Base-by-base conservation (phyloP, 2,329 filamentous ascomycete genomes). In the Penicillium sp. region DNA sequence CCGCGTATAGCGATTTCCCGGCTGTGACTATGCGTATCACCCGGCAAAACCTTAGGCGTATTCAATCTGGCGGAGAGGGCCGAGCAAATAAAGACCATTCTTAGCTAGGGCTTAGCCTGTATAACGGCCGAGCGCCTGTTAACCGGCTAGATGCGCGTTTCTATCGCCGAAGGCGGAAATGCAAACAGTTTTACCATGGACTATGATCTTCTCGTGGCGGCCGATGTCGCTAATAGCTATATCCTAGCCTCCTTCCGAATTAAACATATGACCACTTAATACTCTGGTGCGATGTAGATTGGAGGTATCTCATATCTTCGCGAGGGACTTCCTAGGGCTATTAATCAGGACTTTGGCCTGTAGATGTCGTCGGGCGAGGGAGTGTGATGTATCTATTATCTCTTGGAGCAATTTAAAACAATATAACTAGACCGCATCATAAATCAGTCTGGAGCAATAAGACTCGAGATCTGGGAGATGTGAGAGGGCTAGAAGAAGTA, bases 171-270 rank as follows among this genome's bases (percentile, higher is more conserved):
- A 14, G 77, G 78, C 17, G 45, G 52, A 14, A 37, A n/a, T n/a
- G 22, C 20, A 25, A 20, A 35, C 39, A 37, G 28, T 28, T 34
- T 80, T 55, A 61, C 69, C 4, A 55, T 66, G 22, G 70, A 77
- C 17, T 60, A 68, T 15, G 79, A 82, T 59, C 15, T 83, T 0
- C 71, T 83, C 7, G 69, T 83, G 37, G 79, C 74, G 0, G 79
- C 81, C 0, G 81, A 83, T 59, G 81, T 81, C 0, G 74, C 78
- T 0, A 73, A 67, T n/a, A 82, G 78, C 61, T 79, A 75, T 57
- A 68, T 82, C 2, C 68, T 81, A 35, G 64, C 67, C n/a, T 55
- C 51, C 20, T 62, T 82, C 5, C 70, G 79, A 35, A 79, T 78
- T 4, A 57, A 73, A 7, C 78, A 82, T 50, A 67, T 57, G 55